Evolutionary conservation across 768 basidiomycete species (phyloP).

Genomic region (Leccinellum albellum): DNA sequence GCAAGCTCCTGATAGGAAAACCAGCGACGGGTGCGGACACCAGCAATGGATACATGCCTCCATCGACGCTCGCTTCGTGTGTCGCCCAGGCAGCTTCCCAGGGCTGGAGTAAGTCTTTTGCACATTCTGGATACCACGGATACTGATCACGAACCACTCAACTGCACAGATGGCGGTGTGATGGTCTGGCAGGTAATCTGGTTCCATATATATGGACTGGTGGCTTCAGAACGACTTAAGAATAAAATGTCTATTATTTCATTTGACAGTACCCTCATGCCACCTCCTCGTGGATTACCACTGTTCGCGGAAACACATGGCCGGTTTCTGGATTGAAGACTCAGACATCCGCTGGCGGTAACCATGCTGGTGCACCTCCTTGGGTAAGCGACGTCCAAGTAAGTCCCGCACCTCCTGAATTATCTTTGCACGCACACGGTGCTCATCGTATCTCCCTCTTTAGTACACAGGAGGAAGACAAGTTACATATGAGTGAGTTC

Average conservation of each 20-base stretch:
- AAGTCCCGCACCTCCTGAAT: slow-evolving; percentile 14
- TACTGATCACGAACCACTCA: not conserved
- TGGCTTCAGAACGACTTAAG: not conserved
- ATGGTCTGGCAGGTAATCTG: slow-evolving; percentile 40
- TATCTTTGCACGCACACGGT: not conserved
- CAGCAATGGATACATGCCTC: slow-evolving; percentile 53
- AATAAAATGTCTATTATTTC: not conserved
- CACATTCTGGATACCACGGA: not conserved
- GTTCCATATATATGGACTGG: not conserved
- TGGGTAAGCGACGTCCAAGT: slow-evolving; percentile 40
- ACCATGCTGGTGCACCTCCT: slow-evolving; percentile 39
- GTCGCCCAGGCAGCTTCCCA: slow-evolving; percentile 51
- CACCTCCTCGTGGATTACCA: slow-evolving; percentile 36
- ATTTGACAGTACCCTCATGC: slow-evolving; percentile 37
- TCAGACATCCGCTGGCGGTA: slow-evolving; percentile 7
- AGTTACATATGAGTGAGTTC: slow-evolving; percentile 39
- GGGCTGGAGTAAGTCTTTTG: slow-evolving; percentile 59
- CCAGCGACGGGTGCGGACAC: slow-evolving; percentile 42
- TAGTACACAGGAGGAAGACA: slow-evolving; percentile 42
- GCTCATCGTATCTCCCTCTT: not conserved
- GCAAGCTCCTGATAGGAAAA: slow-evolving; percentile 58
- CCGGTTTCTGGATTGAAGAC: slow-evolving; percentile 18
- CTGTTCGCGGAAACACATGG: slow-evolving; percentile 38
- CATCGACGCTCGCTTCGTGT: slow-evolving; percentile 55
- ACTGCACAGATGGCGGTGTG: slow-evolving; percentile 33